A percentile compares a stretch with the other conserved stretches of the same genome.
phyloP scores from a whole-genome alignment of 352 stramenopile species.

The Phytophthora sp. region DNA sequence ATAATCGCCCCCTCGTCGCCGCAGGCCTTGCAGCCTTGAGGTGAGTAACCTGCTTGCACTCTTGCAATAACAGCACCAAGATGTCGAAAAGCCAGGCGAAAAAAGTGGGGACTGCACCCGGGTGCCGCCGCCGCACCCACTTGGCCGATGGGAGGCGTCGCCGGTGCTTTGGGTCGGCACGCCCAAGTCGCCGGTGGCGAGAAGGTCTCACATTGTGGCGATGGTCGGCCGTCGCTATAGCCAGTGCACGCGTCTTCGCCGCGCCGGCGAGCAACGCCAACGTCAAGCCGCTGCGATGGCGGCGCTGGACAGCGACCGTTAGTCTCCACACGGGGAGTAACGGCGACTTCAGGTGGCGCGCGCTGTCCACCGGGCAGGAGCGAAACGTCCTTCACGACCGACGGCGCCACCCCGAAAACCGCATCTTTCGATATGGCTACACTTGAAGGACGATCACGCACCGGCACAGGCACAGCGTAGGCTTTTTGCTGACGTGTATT shows the following conservation, averaged over 20 bases:
- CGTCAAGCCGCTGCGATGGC: neutral
- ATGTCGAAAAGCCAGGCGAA: no score
- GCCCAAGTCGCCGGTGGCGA: no score
- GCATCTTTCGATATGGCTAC: conserved; percentile 22
- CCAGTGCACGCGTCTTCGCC: neutral
- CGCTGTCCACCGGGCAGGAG: conserved; percentile 4
- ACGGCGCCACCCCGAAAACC: neutral
- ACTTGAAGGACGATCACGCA: conserved; percentile 4
- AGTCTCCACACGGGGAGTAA: neutral
- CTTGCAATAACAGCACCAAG: no score
- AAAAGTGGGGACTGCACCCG: no score
- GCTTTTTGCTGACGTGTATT: neutral
- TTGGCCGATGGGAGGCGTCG: no score
- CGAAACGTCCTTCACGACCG: conserved; percentile 9
- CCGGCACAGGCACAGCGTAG: neutral
- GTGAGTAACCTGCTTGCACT: no score
- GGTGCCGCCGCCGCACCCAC: no score
- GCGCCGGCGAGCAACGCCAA: neutral
- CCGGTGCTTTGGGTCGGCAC: no score
- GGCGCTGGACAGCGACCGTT: neutral
- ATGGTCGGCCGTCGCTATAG: neutral
- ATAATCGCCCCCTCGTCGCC: no score
- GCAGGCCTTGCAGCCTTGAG: no score
- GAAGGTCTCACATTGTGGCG: neutral
- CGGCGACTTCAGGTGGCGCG: neutral